Evolutionary conservation across 352 stramenopile species (phyloP).

Genomic region (Globisporangium cederbergense): DNA sequence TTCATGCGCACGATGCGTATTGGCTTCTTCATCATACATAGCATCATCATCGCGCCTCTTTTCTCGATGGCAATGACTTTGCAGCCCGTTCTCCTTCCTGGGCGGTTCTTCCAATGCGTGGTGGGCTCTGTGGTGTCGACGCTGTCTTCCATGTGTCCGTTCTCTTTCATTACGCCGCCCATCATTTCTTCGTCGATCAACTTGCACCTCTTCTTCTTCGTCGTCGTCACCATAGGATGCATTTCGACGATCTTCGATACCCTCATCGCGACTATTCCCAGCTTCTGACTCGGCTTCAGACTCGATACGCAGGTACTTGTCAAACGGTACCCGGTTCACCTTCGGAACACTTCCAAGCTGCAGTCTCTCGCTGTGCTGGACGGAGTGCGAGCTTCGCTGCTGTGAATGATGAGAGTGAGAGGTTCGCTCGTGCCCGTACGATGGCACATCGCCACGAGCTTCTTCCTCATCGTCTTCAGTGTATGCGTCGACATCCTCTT

Average conservation of each 20-base stretch:
- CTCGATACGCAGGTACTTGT: constrained; percentile 12
- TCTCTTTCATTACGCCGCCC: background rate
- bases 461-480: background rate
- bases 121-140: too few species aligned
- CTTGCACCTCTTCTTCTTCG: background rate
- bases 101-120: background rate
- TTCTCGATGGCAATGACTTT: background rate
- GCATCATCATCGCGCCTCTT: background rate
- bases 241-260: background rate
- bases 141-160: background rate
- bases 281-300: constrained; percentile 5
- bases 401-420: background rate
- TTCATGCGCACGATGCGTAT: background rate
- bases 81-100: background rate
- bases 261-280: background rate
- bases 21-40: background rate
- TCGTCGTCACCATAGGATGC: background rate
- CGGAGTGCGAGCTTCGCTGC: background rate
- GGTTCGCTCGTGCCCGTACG: background rate
- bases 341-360: background rate
- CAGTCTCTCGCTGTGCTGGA: background rate
- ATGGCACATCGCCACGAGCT: background rate
- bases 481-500: background rate
- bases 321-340: constrained; percentile 12
- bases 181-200: background rate